A percentile compares a stretch with the other conserved stretches of the same genome.
Conservation (phyloP, 768 basidiomycete genomes). For the Leucosporidium scottii region DNA sequence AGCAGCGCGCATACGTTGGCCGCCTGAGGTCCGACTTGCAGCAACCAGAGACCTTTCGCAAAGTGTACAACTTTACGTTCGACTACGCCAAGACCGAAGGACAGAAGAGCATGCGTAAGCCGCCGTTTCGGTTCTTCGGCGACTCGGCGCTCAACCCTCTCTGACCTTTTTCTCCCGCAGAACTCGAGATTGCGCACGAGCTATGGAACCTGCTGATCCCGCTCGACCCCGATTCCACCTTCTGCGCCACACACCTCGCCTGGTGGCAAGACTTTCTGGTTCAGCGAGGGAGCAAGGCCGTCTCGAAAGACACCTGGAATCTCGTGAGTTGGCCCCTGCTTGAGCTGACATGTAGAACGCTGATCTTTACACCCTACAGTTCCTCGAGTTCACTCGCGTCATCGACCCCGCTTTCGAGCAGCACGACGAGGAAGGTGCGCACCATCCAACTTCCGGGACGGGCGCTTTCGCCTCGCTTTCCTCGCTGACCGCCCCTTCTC, state of each 20-base stretch:
- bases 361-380: slow-evolving; percentile 1
- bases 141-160: not conserved
- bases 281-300: slow-evolving; percentile 60
- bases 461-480: not conserved
- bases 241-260: slow-evolving; percentile 44
- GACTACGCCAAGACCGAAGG: slow-evolving; percentile 68
- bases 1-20: slow-evolving; percentile 55
- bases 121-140: not conserved
- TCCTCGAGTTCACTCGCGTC: slow-evolving; percentile 48
- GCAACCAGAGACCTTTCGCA: slow-evolving; percentile 63
- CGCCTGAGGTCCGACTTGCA: slow-evolving; percentile 57
- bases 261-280: slow-evolving; percentile 76
- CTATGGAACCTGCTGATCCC: slow-evolving; percentile 74
- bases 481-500: not conserved
- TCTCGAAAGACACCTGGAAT: slow-evolving; percentile 42
- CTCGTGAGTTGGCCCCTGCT: slow-evolving; percentile 5
- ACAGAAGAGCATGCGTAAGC: slow-evolving; percentile 68
- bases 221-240: slow-evolving; percentile 48
- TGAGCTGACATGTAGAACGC: no score
- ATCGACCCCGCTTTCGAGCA: slow-evolving; percentile 65
- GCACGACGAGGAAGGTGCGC: slow-evolving; percentile 68
- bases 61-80: slow-evolving; percentile 74
- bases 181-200: slow-evolving; percentile 58
- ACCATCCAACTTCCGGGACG: not conserved
- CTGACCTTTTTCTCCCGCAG: slow-evolving; percentile 41